A percentile compares a stretch with the other conserved stretches of the same genome.
phyloP scores from a whole-genome alignment of 208 protist species.

The Naegleria lovaniensis region DNA sequence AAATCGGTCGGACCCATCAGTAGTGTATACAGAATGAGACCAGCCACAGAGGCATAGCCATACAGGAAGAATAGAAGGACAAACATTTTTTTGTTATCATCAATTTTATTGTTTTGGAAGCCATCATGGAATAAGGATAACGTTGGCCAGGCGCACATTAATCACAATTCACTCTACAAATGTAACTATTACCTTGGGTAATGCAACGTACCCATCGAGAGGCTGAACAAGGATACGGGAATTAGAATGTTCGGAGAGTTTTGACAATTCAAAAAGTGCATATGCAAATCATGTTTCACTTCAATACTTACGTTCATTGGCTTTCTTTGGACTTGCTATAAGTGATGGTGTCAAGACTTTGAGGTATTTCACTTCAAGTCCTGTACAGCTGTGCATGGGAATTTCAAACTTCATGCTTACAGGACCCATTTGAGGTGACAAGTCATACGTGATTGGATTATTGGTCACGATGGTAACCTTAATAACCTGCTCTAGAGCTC shows the following conservation, averaged over 20 bases:
- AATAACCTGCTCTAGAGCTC: conserved; percentile 49
- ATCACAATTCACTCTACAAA: conserved; percentile 53
- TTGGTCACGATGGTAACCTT: conserved; percentile 53
- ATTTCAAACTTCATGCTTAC: conserved; percentile 80
- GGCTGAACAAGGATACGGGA: conserved; percentile 65
- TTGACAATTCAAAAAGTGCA: too few species aligned
- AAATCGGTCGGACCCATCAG: conserved; percentile 11
- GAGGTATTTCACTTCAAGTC: neutral
- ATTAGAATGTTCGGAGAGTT: too few species aligned
- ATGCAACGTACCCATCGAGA: conserved; percentile 77
- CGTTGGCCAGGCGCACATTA: neutral
- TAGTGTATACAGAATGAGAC: neutral
- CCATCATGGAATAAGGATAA: too few species aligned
- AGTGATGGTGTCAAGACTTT: neutral
- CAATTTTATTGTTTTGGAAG: neutral
- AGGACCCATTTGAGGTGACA: conserved; percentile 52
- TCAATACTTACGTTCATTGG: conserved; percentile 20
- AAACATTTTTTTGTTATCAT: neutral
- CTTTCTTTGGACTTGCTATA: conserved; percentile 18
- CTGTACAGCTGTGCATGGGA: conserved; percentile 58
- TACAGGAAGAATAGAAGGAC: neutral
- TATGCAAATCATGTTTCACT: too few species aligned
- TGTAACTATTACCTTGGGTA: conserved; percentile 68
- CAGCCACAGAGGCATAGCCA: neutral
- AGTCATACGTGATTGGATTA: conserved; percentile 39